Percentiles rank a stretch among this genome's conserved stretches.
Evolutionary conservation across 73 alveolate genomes (phyloP).

Genomic region (Paraurostyla sp.): DNA sequence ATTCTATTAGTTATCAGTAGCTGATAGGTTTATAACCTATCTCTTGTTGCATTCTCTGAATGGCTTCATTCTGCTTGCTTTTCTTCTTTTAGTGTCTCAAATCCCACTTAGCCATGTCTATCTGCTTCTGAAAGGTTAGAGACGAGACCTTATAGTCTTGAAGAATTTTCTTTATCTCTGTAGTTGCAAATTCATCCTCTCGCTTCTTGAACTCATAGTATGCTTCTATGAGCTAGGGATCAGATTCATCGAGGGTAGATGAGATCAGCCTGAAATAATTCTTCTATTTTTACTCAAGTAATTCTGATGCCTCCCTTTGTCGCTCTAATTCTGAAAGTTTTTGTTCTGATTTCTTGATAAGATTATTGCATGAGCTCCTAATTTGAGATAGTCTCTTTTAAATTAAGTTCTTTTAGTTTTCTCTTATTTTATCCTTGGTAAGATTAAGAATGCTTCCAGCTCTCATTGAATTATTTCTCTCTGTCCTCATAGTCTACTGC

Average conservation of each 20-base stretch:
- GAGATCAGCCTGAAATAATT: neutral
- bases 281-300: neutral
- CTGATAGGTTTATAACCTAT: neutral
- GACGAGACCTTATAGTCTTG: constrained; percentile 29
- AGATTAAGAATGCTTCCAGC: neutral
- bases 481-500: neutral
- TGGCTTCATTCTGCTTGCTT: neutral
- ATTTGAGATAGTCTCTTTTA: neutral
- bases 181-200: constrained; percentile 41
- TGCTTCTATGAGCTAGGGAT: constrained; percentile 29
- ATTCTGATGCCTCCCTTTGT: neutral
- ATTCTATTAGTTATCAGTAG: too few species aligned
- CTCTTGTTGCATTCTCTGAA: neutral
- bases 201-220: constrained; percentile 39
- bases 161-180: constrained; percentile 9
- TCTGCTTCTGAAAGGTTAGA: neutral
- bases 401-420: neutral
- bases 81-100: neutral
- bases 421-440: neutral
- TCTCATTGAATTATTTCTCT: neutral
- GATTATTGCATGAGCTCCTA: neutral
- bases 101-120: constrained; percentile 52
- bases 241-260: constrained; percentile 23
- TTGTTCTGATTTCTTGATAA: neutral
- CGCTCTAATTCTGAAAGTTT: neutral